Percentiles rank a stretch among this genome's conserved stretches.
Conservation (phyloP, 1,139 yeast species). For the Oligophagozyma castellii region DNA sequence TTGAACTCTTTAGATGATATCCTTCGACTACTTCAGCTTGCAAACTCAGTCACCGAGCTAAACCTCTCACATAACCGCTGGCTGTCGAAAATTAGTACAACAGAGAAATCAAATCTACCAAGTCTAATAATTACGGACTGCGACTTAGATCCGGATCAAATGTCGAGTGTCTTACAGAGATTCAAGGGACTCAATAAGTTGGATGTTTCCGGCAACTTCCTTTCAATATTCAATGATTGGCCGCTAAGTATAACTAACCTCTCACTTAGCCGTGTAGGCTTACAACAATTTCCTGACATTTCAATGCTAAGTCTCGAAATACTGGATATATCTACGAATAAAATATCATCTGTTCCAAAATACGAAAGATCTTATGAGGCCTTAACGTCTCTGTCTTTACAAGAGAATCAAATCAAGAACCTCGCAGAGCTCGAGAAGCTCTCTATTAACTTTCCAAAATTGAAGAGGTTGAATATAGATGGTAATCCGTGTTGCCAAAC, state of each 20-base stretch:
- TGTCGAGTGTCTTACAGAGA: not conserved
- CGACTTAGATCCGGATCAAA: not conserved
- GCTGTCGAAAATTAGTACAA: not conserved
- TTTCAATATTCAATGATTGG: no score
- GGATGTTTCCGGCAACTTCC: no score
- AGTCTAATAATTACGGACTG: no score
- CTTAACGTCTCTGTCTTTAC: no score
- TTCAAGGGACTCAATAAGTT: not conserved
- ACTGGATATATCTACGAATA: not conserved
- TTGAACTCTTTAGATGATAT: conserved; percentile 33
- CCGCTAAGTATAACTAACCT: not conserved
- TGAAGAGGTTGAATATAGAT: no score
- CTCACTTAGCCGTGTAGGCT: not conserved
- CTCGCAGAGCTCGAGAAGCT: no score
- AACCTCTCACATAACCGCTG: conserved; percentile 37
- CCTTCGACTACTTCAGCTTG: conserved; percentile 26
- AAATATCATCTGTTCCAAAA: no score
- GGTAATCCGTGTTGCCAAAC: no score
- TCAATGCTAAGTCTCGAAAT: not conserved
- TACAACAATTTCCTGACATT: not conserved
- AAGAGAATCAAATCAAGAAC: no score
- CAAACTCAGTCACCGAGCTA: conserved; percentile 12
- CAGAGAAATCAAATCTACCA: not conserved
- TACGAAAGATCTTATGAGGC: no score
- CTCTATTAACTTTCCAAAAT: no score